Percentiles rank a stretch among this genome's conserved stretches.
These are phyloP conservation scores for Starmerella roubikii DNA, from an alignment of 805 yeast genomes.

Conservation along the genomic window DNA sequence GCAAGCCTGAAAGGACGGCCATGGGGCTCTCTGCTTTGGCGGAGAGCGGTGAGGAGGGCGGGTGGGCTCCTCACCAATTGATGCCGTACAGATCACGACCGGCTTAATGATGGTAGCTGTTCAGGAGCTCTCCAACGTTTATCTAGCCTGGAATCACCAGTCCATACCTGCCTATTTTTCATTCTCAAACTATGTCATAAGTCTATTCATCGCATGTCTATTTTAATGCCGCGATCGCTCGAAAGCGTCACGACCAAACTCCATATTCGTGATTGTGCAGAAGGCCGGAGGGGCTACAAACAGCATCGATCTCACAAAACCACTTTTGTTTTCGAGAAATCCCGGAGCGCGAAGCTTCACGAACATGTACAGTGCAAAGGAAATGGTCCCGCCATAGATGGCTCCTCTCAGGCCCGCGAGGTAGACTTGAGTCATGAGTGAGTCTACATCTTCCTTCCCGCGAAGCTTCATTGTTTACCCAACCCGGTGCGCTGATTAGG, in stretches of 20 bases:
- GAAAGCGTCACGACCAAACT: constrained; percentile 52
- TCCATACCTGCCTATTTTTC: no score
- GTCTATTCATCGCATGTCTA: no score
- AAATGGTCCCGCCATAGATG: constrained; percentile 39
- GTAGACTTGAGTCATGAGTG: constrained; percentile 44
- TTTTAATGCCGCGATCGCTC: constrained; percentile 28
- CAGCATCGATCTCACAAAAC: constrained; percentile 39
- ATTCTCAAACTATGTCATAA: no score
- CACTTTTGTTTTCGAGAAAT: constrained; percentile 16
- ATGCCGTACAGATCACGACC: no score
- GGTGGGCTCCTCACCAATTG: no score
- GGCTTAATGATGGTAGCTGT: no score
- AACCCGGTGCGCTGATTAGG: no score
- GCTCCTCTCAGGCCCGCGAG: constrained; percentile 50
- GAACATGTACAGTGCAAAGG: constrained; percentile 39
- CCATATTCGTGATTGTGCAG: constrained; percentile 50
- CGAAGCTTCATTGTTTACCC: constrained; percentile 72
- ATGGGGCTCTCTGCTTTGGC: no score
- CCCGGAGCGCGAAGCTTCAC: constrained; percentile 34
- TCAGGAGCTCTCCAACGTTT: no score
- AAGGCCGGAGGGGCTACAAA: constrained; percentile 56
- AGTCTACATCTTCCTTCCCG: constrained; percentile 50
- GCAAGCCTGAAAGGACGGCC: no score
- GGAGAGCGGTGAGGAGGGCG: no score
- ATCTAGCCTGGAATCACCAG: no score